Conservation (phyloP, 352 stramenopile species). For the Phytophthora aleatoria region DNA sequence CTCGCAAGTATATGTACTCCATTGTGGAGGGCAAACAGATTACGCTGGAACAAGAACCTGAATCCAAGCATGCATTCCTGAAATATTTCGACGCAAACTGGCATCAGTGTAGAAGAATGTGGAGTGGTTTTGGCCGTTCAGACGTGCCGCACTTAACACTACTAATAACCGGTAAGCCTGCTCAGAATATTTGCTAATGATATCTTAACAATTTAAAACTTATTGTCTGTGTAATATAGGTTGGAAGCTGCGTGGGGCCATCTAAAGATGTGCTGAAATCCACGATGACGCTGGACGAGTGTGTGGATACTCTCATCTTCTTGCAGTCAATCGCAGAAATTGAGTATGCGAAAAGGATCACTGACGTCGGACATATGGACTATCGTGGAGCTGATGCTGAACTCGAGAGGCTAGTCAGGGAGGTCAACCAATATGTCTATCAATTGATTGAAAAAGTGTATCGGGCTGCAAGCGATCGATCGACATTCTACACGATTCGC, state of each 20-base stretch:
- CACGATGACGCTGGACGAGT: not conserved
- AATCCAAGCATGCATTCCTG: not conserved
- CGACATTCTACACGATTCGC: not conserved
- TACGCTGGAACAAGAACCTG: not conserved
- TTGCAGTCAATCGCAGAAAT: not conserved
- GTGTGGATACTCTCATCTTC: not conserved
- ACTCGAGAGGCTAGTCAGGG: not conserved
- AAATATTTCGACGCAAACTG: slow-evolving; percentile 1
- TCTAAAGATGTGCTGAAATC: not conserved
- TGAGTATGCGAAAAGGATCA: not conserved
- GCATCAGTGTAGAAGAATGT: not conserved
- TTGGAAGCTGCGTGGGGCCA: not conserved
- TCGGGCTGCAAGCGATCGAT: slow-evolving; percentile 1
- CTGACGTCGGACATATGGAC: not conserved
- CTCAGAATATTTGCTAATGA: no score
- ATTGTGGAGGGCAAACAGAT: no score
- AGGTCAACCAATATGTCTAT: not conserved
- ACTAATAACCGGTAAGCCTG: not conserved
- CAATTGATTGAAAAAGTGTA: not conserved
- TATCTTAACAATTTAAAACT: no score
- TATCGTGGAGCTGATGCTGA: not conserved
- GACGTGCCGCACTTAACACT: not conserved
- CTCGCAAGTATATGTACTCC: no score
- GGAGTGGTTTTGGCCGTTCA: not conserved
- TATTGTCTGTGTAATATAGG: not conserved